Percentiles rank a stretch among this genome's conserved stretches.
phyloP scores from a whole-genome alignment of 2,329 filamentous ascomycete genomes.

The Acrodontium crateriforme region DNA sequence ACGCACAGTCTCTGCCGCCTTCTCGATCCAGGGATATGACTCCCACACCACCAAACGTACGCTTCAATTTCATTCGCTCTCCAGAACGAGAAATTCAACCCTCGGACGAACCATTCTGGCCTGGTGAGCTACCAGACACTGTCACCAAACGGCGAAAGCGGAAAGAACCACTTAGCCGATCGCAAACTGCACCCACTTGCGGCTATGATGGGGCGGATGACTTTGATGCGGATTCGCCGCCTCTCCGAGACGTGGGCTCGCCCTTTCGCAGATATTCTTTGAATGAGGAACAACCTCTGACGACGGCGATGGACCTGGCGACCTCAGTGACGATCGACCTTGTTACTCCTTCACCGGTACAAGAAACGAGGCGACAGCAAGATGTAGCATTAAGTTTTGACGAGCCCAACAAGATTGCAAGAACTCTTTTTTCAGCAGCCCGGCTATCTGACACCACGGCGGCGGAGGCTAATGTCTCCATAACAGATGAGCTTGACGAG shows the following conservation, averaged over 20 bases:
- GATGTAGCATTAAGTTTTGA: background rate
- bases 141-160: conserved; percentile 19
- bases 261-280: too few species aligned
- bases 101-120: conserved; percentile 2
- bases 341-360: too few species aligned
- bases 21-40: conserved; percentile 4
- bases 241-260: too few species aligned
- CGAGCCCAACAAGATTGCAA: conserved; percentile 1
- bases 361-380: too few species aligned
- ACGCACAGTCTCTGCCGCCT: too few species aligned
- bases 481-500: background rate
- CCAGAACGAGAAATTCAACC: background rate
- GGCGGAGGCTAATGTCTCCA: background rate
- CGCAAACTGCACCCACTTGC: conserved; percentile 16
- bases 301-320: conserved; percentile 11
- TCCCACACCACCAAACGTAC: conserved; percentile 8
- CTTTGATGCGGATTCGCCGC: background rate
- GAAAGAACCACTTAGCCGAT: conserved; percentile 16
- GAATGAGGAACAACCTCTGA: too few species aligned
- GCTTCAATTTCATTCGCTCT: conserved; percentile 6
- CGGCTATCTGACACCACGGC: conserved; percentile 2
- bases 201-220: conserved; percentile 5
- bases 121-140: conserved; percentile 15
- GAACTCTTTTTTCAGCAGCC: background rate
- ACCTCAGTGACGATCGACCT: too few species aligned